Evolutionary conservation across 2,329 filamentous ascomycete species (phyloP), one percentile per base, ranked within the genome.

Genomic region (Bipolaris sorokiniana): DNA sequence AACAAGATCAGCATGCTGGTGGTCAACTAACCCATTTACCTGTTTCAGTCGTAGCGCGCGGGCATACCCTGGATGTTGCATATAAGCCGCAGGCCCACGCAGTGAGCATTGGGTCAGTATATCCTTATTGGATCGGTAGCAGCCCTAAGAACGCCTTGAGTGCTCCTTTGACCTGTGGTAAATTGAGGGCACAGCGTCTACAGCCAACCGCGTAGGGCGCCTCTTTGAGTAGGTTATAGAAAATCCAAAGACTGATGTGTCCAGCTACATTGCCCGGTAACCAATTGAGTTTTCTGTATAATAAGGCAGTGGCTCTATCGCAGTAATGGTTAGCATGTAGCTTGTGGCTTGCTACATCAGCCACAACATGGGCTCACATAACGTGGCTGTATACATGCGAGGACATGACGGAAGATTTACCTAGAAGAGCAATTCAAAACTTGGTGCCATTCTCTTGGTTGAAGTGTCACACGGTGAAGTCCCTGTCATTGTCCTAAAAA

Each of bases 1-100:
- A 60, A 41, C 51, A 28, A 48, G 33, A 38, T 46, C 38, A 41
- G 42, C 34, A 34, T 58, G 46, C 42, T 57, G 34, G 47, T 50
- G 50, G 51, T 50, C 54, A 42, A 58, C 52, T 38, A 41, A 51
- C 62, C 62, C 62, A 64, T 63, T 64, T 55, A 34, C 62, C 62
- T 38, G 47, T 54, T 54, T 56, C 47, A 50, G 55, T 56, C 18
- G 31, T 63, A 64, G 62, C 53, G 61, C 47, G 54, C 23, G 41
- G 23, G n/a, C 16, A 16, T 42, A 51, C 40, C 54, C 51, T 28
- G 22, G 48, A 53, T 22, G 42, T 18, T 61, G 52, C 56, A 56
- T 48, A 50, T 64, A 62, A 64, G 62, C 61, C 48, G 46, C 56
- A 62, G 49, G 51, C 54, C 54, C 42, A 52, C 41, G 20, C 58